These are phyloP conservation scores for Ceratocystis colombiana DNA, from an alignment of 2,329 filamentous ascomycete species.

Conservation along the genomic window DNA sequence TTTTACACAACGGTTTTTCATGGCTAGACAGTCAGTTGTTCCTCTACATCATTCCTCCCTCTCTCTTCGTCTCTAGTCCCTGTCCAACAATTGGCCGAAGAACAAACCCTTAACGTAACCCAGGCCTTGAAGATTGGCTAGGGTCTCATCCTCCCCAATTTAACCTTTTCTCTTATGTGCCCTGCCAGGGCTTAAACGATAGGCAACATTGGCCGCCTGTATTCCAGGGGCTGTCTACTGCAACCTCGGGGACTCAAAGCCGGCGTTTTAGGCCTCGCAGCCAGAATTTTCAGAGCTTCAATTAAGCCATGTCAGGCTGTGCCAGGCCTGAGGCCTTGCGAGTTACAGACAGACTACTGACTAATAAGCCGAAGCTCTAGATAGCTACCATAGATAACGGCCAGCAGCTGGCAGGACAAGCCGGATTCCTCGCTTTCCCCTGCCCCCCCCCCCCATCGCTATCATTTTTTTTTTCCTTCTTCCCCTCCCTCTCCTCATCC, in stretches of 20 bases:
- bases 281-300: background rate
- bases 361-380: background rate
- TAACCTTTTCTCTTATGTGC: background rate
- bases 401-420: background rate
- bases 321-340: background rate
- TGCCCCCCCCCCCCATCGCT: background rate
- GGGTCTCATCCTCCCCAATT: background rate
- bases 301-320: background rate
- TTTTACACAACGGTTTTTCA: background rate
- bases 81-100: no score
- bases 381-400: no score
- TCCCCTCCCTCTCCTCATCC: background rate
- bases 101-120: background rate
- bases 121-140: background rate
- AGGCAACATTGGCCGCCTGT: background rate
- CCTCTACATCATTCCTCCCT: background rate
- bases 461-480: background rate
- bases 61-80: background rate
- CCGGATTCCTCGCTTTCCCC: background rate
- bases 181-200: background rate
- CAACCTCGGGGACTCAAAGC: background rate
- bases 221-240: constrained; percentile 1
- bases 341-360: background rate
- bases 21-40: background rate
- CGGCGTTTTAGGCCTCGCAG: background rate